Conservation (phyloP, 2,329 filamentous ascomycete genomes). For the Purpureocillium takamizusanense region DNA sequence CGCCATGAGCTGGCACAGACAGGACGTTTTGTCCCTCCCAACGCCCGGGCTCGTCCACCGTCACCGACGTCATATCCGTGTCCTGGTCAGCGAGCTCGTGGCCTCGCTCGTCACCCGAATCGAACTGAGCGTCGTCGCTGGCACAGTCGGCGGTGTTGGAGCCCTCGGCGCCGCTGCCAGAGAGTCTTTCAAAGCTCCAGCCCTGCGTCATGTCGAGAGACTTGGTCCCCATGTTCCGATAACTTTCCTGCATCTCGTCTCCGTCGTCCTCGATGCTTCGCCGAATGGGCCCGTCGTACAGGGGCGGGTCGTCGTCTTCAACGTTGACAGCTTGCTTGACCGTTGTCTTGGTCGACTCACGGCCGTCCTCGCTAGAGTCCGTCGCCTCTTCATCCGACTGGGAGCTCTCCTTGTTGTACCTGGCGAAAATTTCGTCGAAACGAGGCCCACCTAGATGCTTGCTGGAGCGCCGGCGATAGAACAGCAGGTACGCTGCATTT, state of each 20-base stretch:
- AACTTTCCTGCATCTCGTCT: constrained; percentile 28
- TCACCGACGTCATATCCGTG: constrained; percentile 18
- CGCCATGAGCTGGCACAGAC: constrained; percentile 26
- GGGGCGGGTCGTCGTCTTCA: constrained; percentile 21
- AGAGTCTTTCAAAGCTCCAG: constrained; percentile 39
- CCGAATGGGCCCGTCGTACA: constrained; percentile 25
- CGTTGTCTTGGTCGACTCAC: constrained; percentile 36
- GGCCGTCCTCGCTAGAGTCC: constrained; percentile 66
- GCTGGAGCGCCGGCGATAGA: constrained; percentile 81
- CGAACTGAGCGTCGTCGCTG: constrained; percentile 34
- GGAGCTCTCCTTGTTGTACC: constrained; percentile 47
- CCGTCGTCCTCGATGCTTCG: constrained; percentile 41
- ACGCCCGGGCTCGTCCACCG: constrained; percentile 6
- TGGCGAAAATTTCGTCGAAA: constrained; percentile 61
- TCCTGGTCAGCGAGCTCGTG: constrained; percentile 17
- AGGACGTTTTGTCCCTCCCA: constrained; percentile 29
- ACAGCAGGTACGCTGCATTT: constrained; percentile 78
- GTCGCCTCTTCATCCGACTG: constrained; percentile 31
- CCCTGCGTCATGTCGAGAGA: constrained; percentile 23
- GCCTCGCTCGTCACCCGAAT: constrained; percentile 26
- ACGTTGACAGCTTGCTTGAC: constrained; percentile 15
- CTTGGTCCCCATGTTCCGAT: constrained; percentile 16
- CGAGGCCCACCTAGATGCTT: constrained; percentile 69
- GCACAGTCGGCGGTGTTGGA: constrained; percentile 26
- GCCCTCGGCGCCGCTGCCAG: constrained; percentile 18